Base-by-base conservation (phyloP, 1,284 basidiomycete genomes). In the Sporisorium sorghi region DNA sequence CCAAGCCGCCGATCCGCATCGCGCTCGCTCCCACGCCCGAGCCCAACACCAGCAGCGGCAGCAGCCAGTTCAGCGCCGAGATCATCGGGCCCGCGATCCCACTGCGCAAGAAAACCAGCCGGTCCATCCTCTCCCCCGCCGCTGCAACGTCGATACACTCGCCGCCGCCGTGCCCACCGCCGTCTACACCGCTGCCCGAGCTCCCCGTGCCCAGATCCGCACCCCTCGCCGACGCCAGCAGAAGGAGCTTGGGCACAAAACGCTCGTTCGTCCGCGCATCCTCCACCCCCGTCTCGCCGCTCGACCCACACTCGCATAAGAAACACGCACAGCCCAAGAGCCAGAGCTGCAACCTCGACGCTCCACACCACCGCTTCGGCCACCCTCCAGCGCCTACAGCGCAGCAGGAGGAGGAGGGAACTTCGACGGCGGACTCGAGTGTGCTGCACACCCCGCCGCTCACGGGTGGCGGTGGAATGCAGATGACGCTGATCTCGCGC, bases 1-100 rank as follows among this genome's bases (percentile, higher is more conserved):
- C 69, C 17, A 72, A 72, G 15, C 62, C 62, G 5, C 69, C 62
- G 15, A 65, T 72, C 26, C 33, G 35, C 12, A 65, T 66, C 40
- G 55, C 59, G 0, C 33, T 66, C 1, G n/a, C 30, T 3, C 10
- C 49, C 9, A 17, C 43, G 12, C 21, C 19, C 23, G 32, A 24
- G 15, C 17, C 15, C 19, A n/a, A 3, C 14, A 26, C 19, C 33
- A 51, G 33, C 39, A 52, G 15, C 32, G 23, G 28, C 51, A 53
- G 28, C 52, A 44, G 40, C 30, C 15, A 15, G 11, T 33, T 39
- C 33, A 50, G 35, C 35, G 32, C 30, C 9, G 35, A 47, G 19
- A 7, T 48, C 32, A 28, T 37, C 10, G 58, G 33, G 1, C 5
- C 50, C 3, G 28, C 26, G 6, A 39, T 32, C 2, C 30, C 43